Evolutionary conservation across 1,284 basidiomycete genomes (phyloP).

Genomic region (Trichosporon sp.): DNA sequence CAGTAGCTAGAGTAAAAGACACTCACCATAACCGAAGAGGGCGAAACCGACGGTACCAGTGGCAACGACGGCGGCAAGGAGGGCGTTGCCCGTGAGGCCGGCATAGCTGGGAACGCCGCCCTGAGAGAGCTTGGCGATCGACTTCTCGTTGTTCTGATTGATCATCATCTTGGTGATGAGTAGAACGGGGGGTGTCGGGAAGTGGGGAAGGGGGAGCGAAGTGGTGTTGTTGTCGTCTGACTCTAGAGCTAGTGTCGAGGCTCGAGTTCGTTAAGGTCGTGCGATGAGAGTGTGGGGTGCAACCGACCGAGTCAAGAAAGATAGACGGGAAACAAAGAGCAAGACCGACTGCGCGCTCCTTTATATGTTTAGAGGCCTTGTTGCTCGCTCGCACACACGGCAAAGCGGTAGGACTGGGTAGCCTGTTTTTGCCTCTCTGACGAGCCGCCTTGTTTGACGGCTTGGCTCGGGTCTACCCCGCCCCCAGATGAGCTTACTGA

Average conservation of each 20-base stretch:
- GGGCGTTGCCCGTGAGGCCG: conserved; percentile 45
- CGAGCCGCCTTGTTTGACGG: neutral
- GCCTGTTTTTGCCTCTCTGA: conserved; percentile 5
- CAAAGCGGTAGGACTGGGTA: too few relatives aligned
- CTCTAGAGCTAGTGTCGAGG: neutral
- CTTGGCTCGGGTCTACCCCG: conserved; percentile 16
- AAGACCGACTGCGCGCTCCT: conserved; percentile 3
- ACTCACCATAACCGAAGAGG: conserved; percentile 54
- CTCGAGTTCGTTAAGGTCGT: neutral
- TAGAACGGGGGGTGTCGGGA: neutral
- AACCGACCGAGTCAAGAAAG: conserved; percentile 8
- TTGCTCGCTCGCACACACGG: neutral
- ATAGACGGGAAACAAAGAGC: neutral
- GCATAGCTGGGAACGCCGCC: conserved; percentile 34
- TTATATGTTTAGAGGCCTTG: conserved; percentile 3
- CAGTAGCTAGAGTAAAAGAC: conserved; percentile 16
- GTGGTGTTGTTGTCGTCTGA: neutral
- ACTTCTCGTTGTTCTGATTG: conserved; percentile 28
- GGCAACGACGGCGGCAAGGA: conserved; percentile 49
- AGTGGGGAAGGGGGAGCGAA: neutral
- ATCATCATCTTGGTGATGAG: conserved; percentile 23
- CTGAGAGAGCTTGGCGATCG: conserved; percentile 6
- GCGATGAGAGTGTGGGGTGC: neutral
- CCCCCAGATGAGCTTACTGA: conserved; percentile 18
- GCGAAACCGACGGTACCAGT: conserved; percentile 50